Conservation (phyloP, 345 rosid genomes). For the Citrus australasica region DNA sequence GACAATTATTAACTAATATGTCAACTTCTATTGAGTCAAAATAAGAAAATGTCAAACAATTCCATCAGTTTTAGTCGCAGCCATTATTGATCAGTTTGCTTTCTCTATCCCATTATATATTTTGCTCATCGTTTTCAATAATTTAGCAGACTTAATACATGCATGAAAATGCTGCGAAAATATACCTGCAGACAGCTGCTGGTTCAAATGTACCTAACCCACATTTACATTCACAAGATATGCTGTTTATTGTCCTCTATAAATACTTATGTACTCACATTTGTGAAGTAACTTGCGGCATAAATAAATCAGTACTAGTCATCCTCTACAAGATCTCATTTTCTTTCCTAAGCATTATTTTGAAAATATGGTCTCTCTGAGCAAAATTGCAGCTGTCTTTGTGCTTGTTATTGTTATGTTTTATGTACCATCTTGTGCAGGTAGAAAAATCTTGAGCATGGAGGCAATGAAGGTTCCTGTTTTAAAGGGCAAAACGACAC, state of each 20-base stretch:
- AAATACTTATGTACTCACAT: background rate
- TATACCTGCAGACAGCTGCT: background rate
- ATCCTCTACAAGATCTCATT: background rate
- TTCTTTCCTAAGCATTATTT: no score
- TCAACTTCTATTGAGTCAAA: no score
- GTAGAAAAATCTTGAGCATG: background rate
- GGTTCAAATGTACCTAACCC: conserved; percentile 1
- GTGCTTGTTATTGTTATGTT: background rate
- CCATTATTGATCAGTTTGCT: no score
- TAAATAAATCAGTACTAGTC: background rate
- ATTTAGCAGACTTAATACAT: background rate
- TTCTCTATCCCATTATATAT: background rate
- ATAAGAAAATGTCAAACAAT: no score
- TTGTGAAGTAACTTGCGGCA: background rate
- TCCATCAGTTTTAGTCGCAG: no score
- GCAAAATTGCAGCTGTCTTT: background rate
- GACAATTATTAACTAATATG: no score
- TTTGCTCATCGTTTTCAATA: background rate
- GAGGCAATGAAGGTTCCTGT: background rate
- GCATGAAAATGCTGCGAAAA: background rate
- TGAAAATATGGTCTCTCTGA: background rate
- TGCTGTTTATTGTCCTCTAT: background rate
- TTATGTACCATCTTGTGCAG: background rate
- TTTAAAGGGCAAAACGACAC: background rate
- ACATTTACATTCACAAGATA: background rate